Conservation (phyloP, 345 rosid genomes). For the Corchorus capsularis region DNA sequence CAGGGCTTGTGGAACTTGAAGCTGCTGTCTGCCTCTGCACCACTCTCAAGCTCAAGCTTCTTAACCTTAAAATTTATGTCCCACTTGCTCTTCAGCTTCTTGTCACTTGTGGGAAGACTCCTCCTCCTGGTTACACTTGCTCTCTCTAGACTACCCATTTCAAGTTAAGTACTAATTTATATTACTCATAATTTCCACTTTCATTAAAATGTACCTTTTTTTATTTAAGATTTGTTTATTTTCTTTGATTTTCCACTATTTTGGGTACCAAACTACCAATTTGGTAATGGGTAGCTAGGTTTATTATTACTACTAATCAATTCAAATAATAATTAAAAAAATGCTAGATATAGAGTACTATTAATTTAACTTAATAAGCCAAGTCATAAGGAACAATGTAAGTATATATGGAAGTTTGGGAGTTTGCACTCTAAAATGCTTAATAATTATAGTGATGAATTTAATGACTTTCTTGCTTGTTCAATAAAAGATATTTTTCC, state of each 20-base stretch:
- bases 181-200: neutral
- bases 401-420: neutral
- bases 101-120: conserved; percentile 88
- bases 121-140: conserved; percentile 98
- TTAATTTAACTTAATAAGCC: neutral
- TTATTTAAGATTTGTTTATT: neutral
- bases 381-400: neutral
- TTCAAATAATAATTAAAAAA: too few species aligned
- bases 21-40: conserved; percentile 95
- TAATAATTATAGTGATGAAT: neutral
- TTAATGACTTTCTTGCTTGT: neutral
- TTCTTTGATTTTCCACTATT: too few species aligned
- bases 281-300: too few species aligned
- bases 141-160: conserved; percentile 42
- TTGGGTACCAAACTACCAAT: too few species aligned
- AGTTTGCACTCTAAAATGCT: neutral
- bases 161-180: conserved; percentile 19
- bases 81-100: conserved; percentile 97
- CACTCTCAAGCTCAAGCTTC: conserved; percentile 81
- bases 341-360: neutral
- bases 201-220: neutral
- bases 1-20: conserved; percentile 77
- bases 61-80: conserved; percentile 75
- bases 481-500: neutral
- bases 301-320: too few species aligned